Evolutionary conservation across 768 basidiomycete species (phyloP), one percentile per base, ranked within the genome.

Genomic region (Mycena polygramma): DNA sequence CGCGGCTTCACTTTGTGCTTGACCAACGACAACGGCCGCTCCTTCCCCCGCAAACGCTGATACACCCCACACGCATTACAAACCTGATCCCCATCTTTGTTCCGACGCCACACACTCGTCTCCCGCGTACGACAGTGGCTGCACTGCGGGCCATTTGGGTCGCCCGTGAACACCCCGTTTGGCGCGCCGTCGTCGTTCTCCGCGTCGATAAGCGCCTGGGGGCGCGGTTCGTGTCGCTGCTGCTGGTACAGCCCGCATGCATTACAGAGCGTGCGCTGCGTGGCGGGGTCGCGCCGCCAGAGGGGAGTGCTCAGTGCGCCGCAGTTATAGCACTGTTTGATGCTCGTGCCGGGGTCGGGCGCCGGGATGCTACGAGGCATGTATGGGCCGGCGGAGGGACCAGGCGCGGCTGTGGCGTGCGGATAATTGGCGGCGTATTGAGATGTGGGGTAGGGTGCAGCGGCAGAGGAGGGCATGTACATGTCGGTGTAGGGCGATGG

Each of bases 241-340:
- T 68, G 58, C 30, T 43, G 49, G 22, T 63, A 68, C 0, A 68
- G 58, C 51, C 67, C 67, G 52, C 67, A 68, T 11, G 67, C 67
- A n/a, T 68, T 68, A 36, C 67, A 68, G 15, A 68, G 59, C 43
- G 43, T 30, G 20, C 43, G 22, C 45, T 55, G 52, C 19, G 67
- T 68, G 39, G 17, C 24, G 46, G 67, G 67, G 43, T 68, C 67
- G 36, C 67, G 49, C 19, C 67, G 58, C 67, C 67, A 68, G 15
- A 61, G 49, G 4, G 67, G 67, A 24, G 67, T 68, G 49, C 39
- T 49, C 24, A 51, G 41, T 10, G 24, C 35, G 49, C 67, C 59
- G 46, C 67, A 68, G 49, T 68, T 58, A 17, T 58, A 58, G 57
- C 57, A 58, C 43, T 58, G 57, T 24, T 58, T 58, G 15, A n/a